Base-by-base conservation (phyloP, 2,329 filamentous ascomycete species). In the Leptographium flavum region DNA sequence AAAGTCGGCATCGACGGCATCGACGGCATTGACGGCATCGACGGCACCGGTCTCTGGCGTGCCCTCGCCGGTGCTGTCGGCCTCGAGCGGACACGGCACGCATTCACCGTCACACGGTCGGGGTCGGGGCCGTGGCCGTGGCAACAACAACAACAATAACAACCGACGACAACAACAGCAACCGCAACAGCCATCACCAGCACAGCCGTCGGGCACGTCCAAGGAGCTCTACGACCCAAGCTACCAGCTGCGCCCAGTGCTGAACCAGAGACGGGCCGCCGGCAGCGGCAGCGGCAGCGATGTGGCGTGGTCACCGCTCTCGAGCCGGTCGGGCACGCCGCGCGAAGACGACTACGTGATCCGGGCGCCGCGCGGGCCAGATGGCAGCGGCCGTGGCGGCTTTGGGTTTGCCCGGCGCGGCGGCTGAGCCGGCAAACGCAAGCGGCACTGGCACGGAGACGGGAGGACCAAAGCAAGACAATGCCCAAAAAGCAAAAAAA, bases 191-290 rank as follows among this genome's bases (percentile, higher is more conserved):
- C 13, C 40, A 13, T 14, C 38, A 21, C n/a, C 23, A n/a, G n/a
- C 38, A 40, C 14, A 30, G 27, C 8, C 17, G 22, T 10, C 17
- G 33, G 8, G 15, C 33, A 10, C 33, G 11, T 36, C 33, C 19
- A 70, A 73, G 42, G 82, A 87, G 56, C 69, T 94, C 1, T 94
- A 79, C 61, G 87, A 94, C 55, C 86, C 87, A 0, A 76, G 73
- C 31, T 86, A 81, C 57, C 67, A 77, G 14, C 65, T 76, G 4
- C 87, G 77, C 55, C 76, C 80, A 1, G 76, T 73, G 22, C 70
- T 63, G 28, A 68, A 69, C 45, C 66, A 63, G 53, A 42, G 37
- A 39, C 42, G 42, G 8, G 38, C 33, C 25, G 31, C 22, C n/a
- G 58, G 43, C 14, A 44, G 37, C 23, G 42, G 31, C 17, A 45